Base-by-base conservation (phyloP, 2,329 filamentous ascomycete genomes). In the Diaporthe sp. region DNA sequence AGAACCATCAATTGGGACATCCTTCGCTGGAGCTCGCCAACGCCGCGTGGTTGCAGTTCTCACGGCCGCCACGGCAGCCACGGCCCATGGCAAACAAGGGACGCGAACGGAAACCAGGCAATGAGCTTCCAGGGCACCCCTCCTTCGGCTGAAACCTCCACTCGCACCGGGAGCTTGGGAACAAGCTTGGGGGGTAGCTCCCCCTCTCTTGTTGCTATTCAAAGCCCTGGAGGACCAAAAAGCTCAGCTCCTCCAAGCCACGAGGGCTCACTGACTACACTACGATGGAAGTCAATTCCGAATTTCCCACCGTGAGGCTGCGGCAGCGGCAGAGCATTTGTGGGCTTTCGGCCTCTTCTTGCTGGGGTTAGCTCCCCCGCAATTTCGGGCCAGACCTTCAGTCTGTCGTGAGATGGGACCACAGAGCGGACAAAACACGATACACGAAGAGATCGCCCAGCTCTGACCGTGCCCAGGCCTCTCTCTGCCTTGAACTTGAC, bases 81-180 rank as follows among this genome's bases (percentile, higher is more conserved):
- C 71, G 69, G 33, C 33, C 17, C 22, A 74, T 40, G 33, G 69
- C n/a, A 33, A 55, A n/a, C 47, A 50, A 35, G 38, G 42, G 57
- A 64, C 50, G 50, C 22, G 38, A 50, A 71, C 38, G 25, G 58
- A 22, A 38, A 55, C 22, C 38, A 30, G 35, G 30, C 45, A 42
- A 60, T 60, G 45, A 28, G 45, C 57, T 72, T 42, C 40, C 25
- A 50, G 40, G 33, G 28, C 30, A 30, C 73, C 69, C 58, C 55
- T 71, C 45, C 55, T 35, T 74, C 71, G 71, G 71, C 71, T 75
- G 71, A 68, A 73, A 75, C 69, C 30, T 28, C 30, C 45, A 58
- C 69, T 54, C 25, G 17, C 35, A 35, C 45, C 57, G 71, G 55
- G 58, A 75, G 66, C 45, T 70, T 64, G 38, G 55, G 55, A 38